Base-by-base conservation (phyloP, 148 eudicot genomes). In the Rhododendron henanense region DNA sequence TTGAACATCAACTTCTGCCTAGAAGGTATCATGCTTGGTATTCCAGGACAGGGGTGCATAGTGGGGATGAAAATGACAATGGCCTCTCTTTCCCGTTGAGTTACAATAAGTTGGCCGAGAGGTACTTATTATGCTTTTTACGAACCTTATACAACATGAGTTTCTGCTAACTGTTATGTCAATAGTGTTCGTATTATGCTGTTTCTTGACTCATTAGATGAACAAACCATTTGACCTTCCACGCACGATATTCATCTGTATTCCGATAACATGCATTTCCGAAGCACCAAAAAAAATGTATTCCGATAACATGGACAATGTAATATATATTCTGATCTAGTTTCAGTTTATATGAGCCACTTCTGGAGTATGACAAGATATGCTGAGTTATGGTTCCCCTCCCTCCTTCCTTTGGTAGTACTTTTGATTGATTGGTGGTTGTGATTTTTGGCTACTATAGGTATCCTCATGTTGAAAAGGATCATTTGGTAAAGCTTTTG, bases 11-110 rank as follows among this genome's bases (percentile, higher is more conserved):
- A 82, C 98, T 97, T 85, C 87, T 97, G 85, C 98, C 99, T 81
- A 92, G 99, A 95, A 91, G 99, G 87, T 97, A 92, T 87, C 99
- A 97, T 89, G 93, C 99, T 35, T 97, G 99, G 99, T 97, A 95
- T 90, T 97, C 99, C 75, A 92, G 98, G 85, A 90, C 90, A 83
- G 96, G 99, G 87, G 75, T 51, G 45, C 92, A 65, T 78, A 95
- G 95, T 82, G 95, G 98, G 82, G 94, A 97, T 90, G 98, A 97
- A 91, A 88, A 97, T 91, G 98, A 97, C 85, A 92, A 97, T 89
- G 99, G 99, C 76, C 44, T 89, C 86, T 97, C 99, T 31, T 90
- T 93, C 82, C 99, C 99, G 18, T 91, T 97, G 82, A 94, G 95
- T 89, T 97, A 97, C 95, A 93, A 85, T 87, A 95, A 90, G 87